A percentile compares a stretch with the other conserved stretches of the same genome.
Evolutionary conservation across 2,329 filamentous ascomycete genomes (phyloP).

Genomic region (Lasiodiplodia citricola): DNA sequence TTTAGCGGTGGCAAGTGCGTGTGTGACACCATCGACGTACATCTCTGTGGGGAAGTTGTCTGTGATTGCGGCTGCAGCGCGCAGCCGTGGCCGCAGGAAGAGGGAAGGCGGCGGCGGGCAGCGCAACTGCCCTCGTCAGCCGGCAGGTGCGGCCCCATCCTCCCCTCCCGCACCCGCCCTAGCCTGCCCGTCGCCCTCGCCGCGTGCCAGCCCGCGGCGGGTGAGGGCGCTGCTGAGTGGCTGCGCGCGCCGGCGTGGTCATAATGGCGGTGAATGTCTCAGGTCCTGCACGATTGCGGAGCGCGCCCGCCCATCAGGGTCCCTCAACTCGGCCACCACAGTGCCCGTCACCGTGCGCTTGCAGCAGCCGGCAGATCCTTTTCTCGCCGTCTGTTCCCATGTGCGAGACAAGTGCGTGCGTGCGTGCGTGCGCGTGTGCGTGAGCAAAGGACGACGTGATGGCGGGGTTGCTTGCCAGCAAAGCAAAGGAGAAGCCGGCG

Average conservation of each 20-base stretch:
- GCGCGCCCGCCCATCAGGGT: constrained; percentile 18
- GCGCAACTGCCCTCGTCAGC: neutral
- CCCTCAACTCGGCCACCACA: neutral
- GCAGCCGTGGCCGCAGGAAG: constrained; percentile 6
- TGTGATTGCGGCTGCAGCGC: constrained; percentile 23
- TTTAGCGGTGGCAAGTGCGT: constrained; percentile 12
- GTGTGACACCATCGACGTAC: constrained; percentile 22
- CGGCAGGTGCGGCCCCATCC: constrained; percentile 11
- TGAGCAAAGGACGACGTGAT: constrained; percentile 17
- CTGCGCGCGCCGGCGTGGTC: constrained; percentile 4
- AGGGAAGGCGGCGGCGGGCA: neutral
- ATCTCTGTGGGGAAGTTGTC: constrained; percentile 23
- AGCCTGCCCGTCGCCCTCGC: neutral
- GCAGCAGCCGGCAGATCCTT: constrained; percentile 20
- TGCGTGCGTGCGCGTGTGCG: constrained; percentile 10
- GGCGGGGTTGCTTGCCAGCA: constrained; percentile 22
- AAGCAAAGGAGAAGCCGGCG: constrained; percentile 21
- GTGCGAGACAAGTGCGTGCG: constrained; percentile 17
- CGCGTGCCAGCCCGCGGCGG: constrained; percentile 17
- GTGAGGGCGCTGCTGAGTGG: neutral
- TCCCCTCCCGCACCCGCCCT: constrained; percentile 15
- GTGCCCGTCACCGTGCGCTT: constrained; percentile 24
- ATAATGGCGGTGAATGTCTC: constrained; percentile 26
- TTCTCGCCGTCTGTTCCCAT: constrained; percentile 17
- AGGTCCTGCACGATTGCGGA: constrained; percentile 22